phyloP scores from a whole-genome alignment of 352 stramenopile genomes.

The Elongisporangium anandrum region DNA sequence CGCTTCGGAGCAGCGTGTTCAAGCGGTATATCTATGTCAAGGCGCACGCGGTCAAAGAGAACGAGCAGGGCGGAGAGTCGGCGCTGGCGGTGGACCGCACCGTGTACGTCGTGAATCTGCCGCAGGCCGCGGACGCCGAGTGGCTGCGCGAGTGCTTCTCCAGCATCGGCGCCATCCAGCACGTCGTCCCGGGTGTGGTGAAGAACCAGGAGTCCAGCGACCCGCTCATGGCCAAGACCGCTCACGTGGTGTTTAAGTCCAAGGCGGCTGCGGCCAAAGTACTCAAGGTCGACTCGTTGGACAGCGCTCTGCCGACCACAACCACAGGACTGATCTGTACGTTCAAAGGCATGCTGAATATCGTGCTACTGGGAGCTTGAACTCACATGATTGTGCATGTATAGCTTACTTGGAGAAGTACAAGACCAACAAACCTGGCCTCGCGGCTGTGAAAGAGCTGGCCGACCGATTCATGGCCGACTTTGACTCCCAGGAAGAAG shows the following conservation, averaged over 20 bases:
- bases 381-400: neutral
- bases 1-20: constrained; percentile 54
- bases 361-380: constrained; percentile 1
- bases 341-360: neutral
- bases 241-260: constrained; percentile 76
- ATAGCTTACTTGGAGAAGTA: constrained; percentile 60
- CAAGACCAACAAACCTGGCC: constrained; percentile 55
- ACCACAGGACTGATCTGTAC: constrained; percentile 31
- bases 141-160: constrained; percentile 55
- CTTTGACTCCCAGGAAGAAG: constrained; percentile 69
- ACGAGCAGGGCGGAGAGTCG: constrained; percentile 28
- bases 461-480: constrained; percentile 72
- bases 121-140: constrained; percentile 28
- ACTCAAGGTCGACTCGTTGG: constrained; percentile 33
- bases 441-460: constrained; percentile 57
- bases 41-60: constrained; percentile 54
- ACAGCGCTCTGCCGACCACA: constrained; percentile 19
- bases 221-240: constrained; percentile 27
- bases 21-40: constrained; percentile 74
- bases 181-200: constrained; percentile 29
- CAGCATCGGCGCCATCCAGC: constrained; percentile 53
- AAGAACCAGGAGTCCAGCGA: constrained; percentile 12
- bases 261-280: constrained; percentile 52
- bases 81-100: constrained; percentile 56
- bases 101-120: constrained; percentile 76